phyloP scores from a whole-genome alignment of 1,139 yeast genomes.

The Pichia sp. region DNA sequence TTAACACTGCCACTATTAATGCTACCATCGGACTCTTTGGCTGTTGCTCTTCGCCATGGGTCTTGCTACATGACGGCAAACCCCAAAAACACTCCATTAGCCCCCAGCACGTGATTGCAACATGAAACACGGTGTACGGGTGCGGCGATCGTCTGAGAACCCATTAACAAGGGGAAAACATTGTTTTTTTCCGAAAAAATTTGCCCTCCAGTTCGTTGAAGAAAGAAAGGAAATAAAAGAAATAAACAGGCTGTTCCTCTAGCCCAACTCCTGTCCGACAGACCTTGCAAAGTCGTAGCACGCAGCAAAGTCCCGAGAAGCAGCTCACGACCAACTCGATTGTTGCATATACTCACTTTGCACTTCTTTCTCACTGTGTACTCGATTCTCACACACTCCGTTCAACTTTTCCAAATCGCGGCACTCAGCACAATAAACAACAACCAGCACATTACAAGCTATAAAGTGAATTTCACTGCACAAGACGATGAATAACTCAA shows the following conservation, averaged over 20 bases:
- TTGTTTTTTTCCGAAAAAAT: slow-evolving; percentile 1
- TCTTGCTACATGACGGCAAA: too few species aligned
- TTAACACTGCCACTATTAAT: not conserved
- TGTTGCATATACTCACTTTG: not conserved
- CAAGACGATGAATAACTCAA: slow-evolving; percentile 10
- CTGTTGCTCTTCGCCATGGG: too few species aligned
- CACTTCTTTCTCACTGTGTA: slow-evolving; percentile 6
- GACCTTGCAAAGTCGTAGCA: not conserved
- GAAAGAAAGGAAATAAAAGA: not conserved
- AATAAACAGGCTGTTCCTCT: slow-evolving; percentile 2
- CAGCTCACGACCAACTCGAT: slow-evolving; percentile 1
- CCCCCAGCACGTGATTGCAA: not conserved
- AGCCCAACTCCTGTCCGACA: not conserved
- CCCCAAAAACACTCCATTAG: not conserved
- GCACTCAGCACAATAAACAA: not conserved
- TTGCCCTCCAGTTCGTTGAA: slow-evolving; percentile 11
- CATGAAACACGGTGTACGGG: slow-evolving; percentile 6
- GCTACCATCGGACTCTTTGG: too few species aligned
- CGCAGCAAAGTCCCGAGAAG: not conserved
- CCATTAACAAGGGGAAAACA: not conserved
- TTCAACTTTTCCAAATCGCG: slow-evolving; percentile 11
- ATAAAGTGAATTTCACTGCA: not conserved
- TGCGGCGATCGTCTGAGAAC: slow-evolving; percentile 5
- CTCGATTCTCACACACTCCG: not conserved
- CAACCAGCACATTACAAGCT: not conserved